Conservation (phyloP, 2,329 filamentous ascomycete genomes). For the Botryotinia globosa region DNA sequence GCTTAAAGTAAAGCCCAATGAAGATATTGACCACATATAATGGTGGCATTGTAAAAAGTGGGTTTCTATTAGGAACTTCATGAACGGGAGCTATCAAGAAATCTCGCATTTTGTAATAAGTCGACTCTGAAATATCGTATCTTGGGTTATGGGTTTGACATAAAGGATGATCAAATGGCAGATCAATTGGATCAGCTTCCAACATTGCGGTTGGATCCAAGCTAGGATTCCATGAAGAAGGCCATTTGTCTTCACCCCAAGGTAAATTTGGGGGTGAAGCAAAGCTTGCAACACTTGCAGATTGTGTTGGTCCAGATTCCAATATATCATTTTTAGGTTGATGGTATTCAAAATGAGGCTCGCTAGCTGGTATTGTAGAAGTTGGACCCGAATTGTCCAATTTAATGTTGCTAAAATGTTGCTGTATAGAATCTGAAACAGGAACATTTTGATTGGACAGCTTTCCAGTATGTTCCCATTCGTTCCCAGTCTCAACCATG, state of each 20-base stretch:
- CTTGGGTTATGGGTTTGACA: constrained; percentile 26
- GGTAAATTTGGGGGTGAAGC: constrained; percentile 27
- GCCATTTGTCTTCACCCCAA: constrained; percentile 32
- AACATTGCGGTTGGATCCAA: constrained; percentile 22
- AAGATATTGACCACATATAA: constrained; percentile 31
- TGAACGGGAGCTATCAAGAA: constrained; percentile 9
- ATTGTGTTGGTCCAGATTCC: neutral
- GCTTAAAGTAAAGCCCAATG: constrained; percentile 32
- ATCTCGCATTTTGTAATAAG: constrained; percentile 9
- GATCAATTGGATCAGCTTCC: constrained; percentile 24
- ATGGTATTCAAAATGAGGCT: neutral
- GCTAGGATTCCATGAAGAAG: constrained; percentile 29
- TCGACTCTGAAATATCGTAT: constrained; percentile 31
- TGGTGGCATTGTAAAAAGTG: constrained; percentile 26
- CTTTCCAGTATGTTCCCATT: constrained; percentile 22
- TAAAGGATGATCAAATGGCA: constrained; percentile 26
- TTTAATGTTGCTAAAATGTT: neutral
- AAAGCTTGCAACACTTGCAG: constrained; percentile 18
- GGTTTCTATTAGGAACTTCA: neutral
- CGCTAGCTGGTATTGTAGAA: neutral
- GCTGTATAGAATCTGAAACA: neutral
- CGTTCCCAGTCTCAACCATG: constrained; percentile 30
- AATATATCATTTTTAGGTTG: neutral
- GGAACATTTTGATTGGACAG: constrained; percentile 19
- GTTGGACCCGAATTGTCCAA: neutral